These are phyloP conservation scores for Schizosaccharomyces japonicus DNA, from an alignment of 805 yeast species.

Conservation along the genomic window DNA sequence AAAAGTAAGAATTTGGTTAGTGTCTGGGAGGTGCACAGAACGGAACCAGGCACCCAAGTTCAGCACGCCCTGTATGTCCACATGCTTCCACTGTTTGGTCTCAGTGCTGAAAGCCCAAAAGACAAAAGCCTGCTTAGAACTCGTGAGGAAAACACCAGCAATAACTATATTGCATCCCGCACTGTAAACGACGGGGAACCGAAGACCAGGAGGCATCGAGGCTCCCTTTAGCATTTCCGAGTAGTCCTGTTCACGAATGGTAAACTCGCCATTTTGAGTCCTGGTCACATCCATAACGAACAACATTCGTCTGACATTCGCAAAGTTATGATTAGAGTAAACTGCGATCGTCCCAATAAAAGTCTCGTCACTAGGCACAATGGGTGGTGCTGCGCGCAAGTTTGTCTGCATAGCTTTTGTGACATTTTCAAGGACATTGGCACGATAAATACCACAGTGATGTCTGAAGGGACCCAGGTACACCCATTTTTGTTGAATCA, in stretches of 20 bases:
- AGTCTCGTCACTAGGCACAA: neutral
- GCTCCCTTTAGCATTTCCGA: neutral
- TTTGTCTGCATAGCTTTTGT: neutral
- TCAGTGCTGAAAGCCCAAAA: neutral
- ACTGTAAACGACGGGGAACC: constrained; percentile 1
- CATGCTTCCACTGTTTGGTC: neutral
- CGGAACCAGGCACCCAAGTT: constrained; percentile 3
- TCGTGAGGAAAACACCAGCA: neutral
- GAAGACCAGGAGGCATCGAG: constrained; percentile 5
- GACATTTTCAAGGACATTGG: neutral
- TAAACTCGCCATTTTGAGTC: neutral
- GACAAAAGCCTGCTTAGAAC: neutral
- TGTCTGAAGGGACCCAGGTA: neutral
- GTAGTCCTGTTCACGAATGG: neutral
- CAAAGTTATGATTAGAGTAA: constrained; percentile 5
- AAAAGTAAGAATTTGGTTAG: neutral
- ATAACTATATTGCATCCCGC: neutral
- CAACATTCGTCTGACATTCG: neutral
- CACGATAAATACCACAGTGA: constrained; percentile 1
- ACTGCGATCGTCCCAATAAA: neutral
- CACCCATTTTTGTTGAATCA: neutral
- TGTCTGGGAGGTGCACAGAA: neutral
- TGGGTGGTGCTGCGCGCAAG: neutral
- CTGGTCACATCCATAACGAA: neutral
- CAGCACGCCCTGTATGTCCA: neutral